Percentiles rank a stretch among this genome's conserved stretches.
Conservation (phyloP, 2,329 filamentous ascomycete species). For the Knufia petricola region DNA sequence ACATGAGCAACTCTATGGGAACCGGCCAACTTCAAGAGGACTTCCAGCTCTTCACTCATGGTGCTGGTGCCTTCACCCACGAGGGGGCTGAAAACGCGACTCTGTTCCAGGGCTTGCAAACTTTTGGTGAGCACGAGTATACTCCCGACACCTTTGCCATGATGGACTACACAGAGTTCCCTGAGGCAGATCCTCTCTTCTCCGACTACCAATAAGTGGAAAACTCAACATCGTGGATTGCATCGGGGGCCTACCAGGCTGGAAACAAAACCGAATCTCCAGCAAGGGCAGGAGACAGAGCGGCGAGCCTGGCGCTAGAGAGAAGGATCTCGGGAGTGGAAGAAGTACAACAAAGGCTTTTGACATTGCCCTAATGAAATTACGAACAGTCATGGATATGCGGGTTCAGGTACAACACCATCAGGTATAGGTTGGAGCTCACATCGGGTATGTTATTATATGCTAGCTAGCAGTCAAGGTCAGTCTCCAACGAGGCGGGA, state of each 20-base stretch:
- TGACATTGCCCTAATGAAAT: too few species aligned
- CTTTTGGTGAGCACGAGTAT: background rate
- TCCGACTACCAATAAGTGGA: background rate
- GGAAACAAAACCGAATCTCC: background rate
- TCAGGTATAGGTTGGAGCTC: too few species aligned
- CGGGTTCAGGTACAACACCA: too few species aligned
- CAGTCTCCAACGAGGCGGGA: background rate
- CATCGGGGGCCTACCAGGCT: background rate
- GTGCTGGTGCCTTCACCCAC: constrained; percentile 19
- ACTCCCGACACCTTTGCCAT: background rate
- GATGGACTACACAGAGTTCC: background rate
- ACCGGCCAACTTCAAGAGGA: too few species aligned
- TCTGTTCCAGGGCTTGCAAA: constrained; percentile 17
- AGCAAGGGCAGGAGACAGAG: background rate
- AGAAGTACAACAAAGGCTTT: background rate
- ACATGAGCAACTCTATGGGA: background rate
- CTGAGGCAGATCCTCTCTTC: background rate
- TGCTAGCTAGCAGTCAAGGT: background rate
- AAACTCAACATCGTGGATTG: background rate
- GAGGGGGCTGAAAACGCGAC: constrained; percentile 18
- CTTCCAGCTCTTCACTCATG: constrained; percentile 20
- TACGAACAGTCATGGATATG: too few species aligned
- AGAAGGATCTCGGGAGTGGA: background rate
- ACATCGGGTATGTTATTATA: too few species aligned
- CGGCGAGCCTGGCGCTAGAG: background rate